A percentile compares a stretch with the other conserved stretches of the same genome.
These are phyloP conservation scores for Eustoma russellianum DNA, from an alignment of 257 asterid species.

Conservation along the genomic window DNA sequence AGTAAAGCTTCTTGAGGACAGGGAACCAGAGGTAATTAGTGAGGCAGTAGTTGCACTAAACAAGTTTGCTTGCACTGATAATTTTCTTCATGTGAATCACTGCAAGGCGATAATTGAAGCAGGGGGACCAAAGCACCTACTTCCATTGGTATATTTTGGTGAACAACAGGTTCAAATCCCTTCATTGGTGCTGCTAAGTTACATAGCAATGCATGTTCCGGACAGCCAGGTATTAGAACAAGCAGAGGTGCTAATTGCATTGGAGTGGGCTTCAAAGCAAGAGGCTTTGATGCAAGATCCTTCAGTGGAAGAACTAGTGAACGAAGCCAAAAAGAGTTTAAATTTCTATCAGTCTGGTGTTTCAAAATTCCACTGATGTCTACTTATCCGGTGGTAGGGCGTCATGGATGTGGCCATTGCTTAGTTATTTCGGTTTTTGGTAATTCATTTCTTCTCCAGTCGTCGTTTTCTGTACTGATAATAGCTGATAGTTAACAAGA, in stretches of 20 bases:
- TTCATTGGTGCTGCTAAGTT: slow-evolving; percentile 42
- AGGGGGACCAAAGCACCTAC: slow-evolving; percentile 47
- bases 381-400: neutral
- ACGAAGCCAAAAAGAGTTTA: slow-evolving; percentile 57
- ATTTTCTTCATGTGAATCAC: slow-evolving; percentile 49
- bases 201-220: slow-evolving; percentile 60
- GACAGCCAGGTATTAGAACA: slow-evolving; percentile 45
- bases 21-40: slow-evolving; percentile 45
- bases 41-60: slow-evolving; percentile 57
- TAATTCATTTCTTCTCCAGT: neutral
- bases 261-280: slow-evolving; percentile 68
- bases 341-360: slow-evolving; percentile 61
- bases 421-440: neutral
- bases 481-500: no score
- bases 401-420: neutral
- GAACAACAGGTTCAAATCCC: slow-evolving; percentile 65
- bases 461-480: neutral
- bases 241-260: slow-evolving; percentile 37
- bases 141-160: slow-evolving; percentile 44
- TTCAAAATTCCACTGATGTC: slow-evolving; percentile 34
- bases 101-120: slow-evolving; percentile 41
- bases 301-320: slow-evolving; percentile 26
- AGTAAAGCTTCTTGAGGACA: slow-evolving; percentile 52
- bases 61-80: slow-evolving; percentile 53
- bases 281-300: slow-evolving; percentile 39